Percentiles rank a stretch among this genome's conserved stretches.
phyloP scores from a whole-genome alignment of 2,329 filamentous ascomycete species.

The Penicillium italicum region DNA sequence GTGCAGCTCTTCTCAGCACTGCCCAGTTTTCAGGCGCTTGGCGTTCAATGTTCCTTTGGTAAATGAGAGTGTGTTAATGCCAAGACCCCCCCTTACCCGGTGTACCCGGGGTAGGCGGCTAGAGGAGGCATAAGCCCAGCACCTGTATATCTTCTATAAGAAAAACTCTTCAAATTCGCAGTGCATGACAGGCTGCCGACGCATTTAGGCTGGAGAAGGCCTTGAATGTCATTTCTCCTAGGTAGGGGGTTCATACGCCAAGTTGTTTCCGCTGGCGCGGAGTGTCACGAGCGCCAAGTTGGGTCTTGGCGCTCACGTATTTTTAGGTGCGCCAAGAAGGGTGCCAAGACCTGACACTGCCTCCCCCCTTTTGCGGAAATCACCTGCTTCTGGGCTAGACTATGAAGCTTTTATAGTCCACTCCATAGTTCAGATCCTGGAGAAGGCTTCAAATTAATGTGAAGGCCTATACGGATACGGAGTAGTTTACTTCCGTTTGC shows the following conservation, averaged over 20 bases:
- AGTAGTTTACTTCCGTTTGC: background rate
- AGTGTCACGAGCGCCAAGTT: background rate
- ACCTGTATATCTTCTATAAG: background rate
- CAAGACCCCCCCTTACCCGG: conserved; percentile 7
- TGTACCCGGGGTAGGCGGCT: background rate
- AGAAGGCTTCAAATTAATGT: background rate
- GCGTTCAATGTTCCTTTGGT: background rate
- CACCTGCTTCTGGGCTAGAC: background rate
- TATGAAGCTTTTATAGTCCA: background rate
- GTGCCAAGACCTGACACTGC: background rate
- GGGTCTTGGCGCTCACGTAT: conserved; percentile 2
- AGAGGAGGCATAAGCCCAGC: background rate
- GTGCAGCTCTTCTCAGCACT: conserved; percentile 3
- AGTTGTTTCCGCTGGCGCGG: conserved; percentile 6
- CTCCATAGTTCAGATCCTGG: background rate
- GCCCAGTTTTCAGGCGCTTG: conserved; percentile 3
- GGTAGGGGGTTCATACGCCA: background rate
- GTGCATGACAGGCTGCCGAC: no score
- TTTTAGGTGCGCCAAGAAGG: conserved; percentile 1
- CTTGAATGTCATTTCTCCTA: background rate
- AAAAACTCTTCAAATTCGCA: no score
- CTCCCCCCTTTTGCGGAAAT: background rate
- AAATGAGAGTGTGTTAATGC: conserved; percentile 2
- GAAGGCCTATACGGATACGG: background rate
- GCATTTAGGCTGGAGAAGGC: background rate